phyloP scores from a whole-genome alignment of 495 filamentous ascomycete species.

The Daldinia caldariorum region DNA sequence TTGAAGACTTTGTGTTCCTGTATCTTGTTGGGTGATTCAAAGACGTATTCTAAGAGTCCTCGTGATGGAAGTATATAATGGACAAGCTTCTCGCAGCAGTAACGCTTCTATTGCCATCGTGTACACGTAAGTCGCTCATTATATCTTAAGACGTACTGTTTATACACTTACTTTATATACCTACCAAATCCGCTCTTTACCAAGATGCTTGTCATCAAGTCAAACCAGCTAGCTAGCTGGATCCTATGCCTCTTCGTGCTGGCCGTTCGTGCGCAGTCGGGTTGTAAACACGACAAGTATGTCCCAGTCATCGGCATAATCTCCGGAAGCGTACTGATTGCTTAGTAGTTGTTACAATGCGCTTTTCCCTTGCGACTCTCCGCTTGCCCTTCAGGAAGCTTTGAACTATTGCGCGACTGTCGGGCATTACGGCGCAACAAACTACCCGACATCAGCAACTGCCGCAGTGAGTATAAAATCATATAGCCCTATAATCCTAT shows the following conservation, averaged over 20 bases:
- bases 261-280: constrained; percentile 25
- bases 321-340: constrained; percentile 4
- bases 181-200: constrained; percentile 14
- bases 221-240: constrained; percentile 35
- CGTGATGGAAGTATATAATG: background rate
- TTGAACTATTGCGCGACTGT: constrained; percentile 42
- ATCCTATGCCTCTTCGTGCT: constrained; percentile 36
- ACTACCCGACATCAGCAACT: constrained; percentile 44
- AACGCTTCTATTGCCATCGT: background rate
- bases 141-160: constrained; percentile 8
- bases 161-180: constrained; percentile 9
- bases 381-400: constrained; percentile 34
- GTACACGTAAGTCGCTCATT: constrained; percentile 12
- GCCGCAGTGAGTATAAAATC: constrained; percentile 28
- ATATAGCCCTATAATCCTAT: background rate
- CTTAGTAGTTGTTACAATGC: constrained; percentile 42
- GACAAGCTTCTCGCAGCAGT: background rate
- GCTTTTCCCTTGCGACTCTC: constrained; percentile 42
- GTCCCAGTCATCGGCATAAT: background rate
- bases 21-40: background rate
- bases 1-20: constrained; percentile 6
- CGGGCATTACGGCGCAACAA: constrained; percentile 41
- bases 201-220: constrained; percentile 26
- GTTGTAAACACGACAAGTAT: constrained; percentile 41
- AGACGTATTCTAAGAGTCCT: background rate